Evolutionary conservation across 169 alveolate species (phyloP), one percentile per base, ranked within the genome.

Genomic region (Toxoplasma gondii): DNA sequence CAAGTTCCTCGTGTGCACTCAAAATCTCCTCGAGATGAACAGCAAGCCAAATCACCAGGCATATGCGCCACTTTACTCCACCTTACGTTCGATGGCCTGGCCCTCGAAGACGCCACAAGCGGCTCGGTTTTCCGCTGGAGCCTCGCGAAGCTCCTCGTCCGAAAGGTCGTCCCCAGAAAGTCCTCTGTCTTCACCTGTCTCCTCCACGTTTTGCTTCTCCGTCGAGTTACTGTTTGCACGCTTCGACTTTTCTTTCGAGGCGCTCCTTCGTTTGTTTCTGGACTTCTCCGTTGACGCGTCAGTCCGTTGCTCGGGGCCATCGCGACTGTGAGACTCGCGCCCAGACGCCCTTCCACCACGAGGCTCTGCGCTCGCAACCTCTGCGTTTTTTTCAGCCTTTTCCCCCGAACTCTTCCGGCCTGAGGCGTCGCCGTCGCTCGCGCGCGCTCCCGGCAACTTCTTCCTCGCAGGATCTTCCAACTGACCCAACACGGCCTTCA

Each of bases 401-500:
- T 16, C 88, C 10, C 22, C 49, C 34, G 58, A 4, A 4, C 44
- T 7, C 53, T 9, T 7, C 17, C 5, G 82, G 38, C 34, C 43
- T 31, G 82, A n/a, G n/a, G n/a, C n/a, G n/a, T n/a, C n/a, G n/a
- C n/a, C n/a, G n/a, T n/a, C n/a, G n/a, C n/a, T 49, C 58, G 58
- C 58, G 58, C 22, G 22, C 16, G 7, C 86, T 1, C 43, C 1
- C 34, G 67, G 24, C 36, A 38, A 4, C 1, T 31, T 44, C 41
- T 82, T 74, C 49, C 43, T 10, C 84, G 24, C 44, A n/a, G 84
- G 39, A n/a, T 74, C 44, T 41, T 82, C 90, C 34, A 70, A 43
- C 74, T 80, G n/a, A 74, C 88, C 83, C 49, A 98, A 88, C 93
- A 95, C 96, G 38, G 96, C 97, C 94, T 97, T 97, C 29, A 98